Base-by-base conservation (phyloP, 495 filamentous ascomycete genomes). In the Aspergillus cristatus region DNA sequence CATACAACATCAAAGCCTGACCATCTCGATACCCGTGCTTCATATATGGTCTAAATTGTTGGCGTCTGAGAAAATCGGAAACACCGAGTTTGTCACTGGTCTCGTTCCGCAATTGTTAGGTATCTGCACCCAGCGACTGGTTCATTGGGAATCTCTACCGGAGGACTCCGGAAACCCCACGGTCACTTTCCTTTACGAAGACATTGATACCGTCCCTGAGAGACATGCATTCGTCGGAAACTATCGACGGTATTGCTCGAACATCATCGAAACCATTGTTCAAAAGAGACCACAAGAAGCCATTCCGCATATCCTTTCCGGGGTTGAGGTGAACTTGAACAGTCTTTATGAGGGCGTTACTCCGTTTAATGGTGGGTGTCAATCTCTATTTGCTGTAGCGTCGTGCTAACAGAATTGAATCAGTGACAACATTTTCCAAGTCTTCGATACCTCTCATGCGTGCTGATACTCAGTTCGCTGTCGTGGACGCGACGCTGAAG, bases 181-280 rank as follows among this genome's bases (percentile, higher is more conserved):
- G 11, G 71, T 89, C 18, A 62, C 85, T 25, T 88, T 94, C 41
- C 71, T 99, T 6, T 62, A 84, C 35, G 87, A 95, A 43, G 91
- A 99, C 54, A 85, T 95, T 22, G 93, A 97, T 56, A 96, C 91
- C 0, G 70, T 89, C 20, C 93, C 93, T 1, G 93, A 99, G 56
- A 72, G 84, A 16, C 91, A 99, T 63, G 85, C 89, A 10, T 99
- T 99, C 55, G 72, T 97, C n/a, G 90, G 91, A 1, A 97, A 97
- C 49, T 99, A 96, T 54, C 71, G 89, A 15, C 76, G 93, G 32
- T 97, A 93, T 48, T 91, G 88, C 54, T 75, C 76, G 8, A 78
- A 80, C 22, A 76, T 95, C 4, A 82, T 97, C 33, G 88, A 96
- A 58, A 70, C 68, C 18, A 84, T 96, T 34, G 84, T 89, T 13